These are phyloP conservation scores for Cadophora gregata DNA, from an alignment of 2,329 filamentous ascomycete genomes.

Conservation along the genomic window DNA sequence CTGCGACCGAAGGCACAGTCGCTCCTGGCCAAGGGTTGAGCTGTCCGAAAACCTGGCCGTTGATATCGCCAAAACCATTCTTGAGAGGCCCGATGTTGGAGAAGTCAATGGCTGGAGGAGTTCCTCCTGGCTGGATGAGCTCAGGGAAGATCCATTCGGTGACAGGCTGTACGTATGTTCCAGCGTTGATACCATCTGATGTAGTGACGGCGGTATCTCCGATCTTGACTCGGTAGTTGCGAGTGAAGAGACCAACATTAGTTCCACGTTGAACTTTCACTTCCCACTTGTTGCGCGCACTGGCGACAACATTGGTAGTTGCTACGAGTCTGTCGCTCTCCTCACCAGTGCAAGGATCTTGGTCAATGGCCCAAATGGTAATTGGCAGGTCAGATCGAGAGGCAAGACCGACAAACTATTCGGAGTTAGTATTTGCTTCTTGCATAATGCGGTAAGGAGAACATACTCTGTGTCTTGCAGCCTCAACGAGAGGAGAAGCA, in stretches of 20 bases:
- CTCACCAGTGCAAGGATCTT: conserved; percentile 51
- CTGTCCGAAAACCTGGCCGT: conserved; percentile 46
- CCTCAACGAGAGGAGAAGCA: conserved; percentile 44
- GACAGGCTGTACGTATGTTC: conserved; percentile 50
- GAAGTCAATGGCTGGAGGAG: conserved; percentile 46
- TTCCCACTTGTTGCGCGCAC: conserved; percentile 49
- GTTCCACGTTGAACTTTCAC: conserved; percentile 42
- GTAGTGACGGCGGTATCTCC: conserved; percentile 45
- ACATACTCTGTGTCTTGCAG: conserved; percentile 44
- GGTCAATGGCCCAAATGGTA: conserved; percentile 48
- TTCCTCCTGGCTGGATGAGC: conserved; percentile 46
- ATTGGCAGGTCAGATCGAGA: conserved; percentile 47
- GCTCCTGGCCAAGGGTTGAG: conserved; percentile 44
- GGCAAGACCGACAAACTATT: conserved; percentile 47
- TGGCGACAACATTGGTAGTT: conserved; percentile 41
- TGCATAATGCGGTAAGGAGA: not conserved
- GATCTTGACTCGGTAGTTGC: conserved; percentile 50
- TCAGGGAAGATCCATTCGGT: conserved; percentile 53
- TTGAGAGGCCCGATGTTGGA: conserved; percentile 43
- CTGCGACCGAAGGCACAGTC: conserved; percentile 4
- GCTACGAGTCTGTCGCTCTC: conserved; percentile 47
- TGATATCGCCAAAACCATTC: conserved; percentile 41
- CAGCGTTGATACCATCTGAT: conserved; percentile 49
- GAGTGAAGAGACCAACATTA: conserved; percentile 46
- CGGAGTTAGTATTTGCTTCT: not conserved